phyloP scores from a whole-genome alignment of 2,329 filamentous ascomycete genomes.

The Fusarium papillatum region DNA sequence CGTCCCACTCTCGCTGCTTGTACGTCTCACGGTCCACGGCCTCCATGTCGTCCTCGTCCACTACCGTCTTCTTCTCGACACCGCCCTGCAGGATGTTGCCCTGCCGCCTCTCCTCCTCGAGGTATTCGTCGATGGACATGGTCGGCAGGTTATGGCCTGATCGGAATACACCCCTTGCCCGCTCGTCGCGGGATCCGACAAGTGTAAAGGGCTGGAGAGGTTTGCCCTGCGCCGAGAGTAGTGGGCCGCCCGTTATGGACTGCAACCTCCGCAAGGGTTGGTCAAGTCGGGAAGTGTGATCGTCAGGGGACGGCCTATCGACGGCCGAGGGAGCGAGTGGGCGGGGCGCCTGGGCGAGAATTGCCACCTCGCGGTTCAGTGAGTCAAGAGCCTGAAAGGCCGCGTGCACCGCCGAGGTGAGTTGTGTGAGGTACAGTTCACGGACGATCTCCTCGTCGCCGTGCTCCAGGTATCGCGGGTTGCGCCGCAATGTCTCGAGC shows the following conservation, averaged over 20 bases:
- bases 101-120: constrained; percentile 88
- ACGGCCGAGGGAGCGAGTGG: constrained; percentile 60
- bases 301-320: constrained; percentile 59
- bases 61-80: constrained; percentile 79
- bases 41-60: constrained; percentile 93
- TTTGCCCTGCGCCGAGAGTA: constrained; percentile 84
- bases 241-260: constrained; percentile 72
- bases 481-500: constrained; percentile 70
- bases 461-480: constrained; percentile 67
- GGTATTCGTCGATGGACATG: constrained; percentile 98
- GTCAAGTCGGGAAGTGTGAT: constrained; percentile 81
- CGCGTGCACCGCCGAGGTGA: constrained; percentile 81
- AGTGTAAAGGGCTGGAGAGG: constrained; percentile 94
- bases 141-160: constrained; percentile 94
- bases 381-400: constrained; percentile 91
- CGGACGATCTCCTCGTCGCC: constrained; percentile 90
- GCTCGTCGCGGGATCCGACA: constrained; percentile 79
- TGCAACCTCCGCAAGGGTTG: constrained; percentile 66
- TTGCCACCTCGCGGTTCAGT: constrained; percentile 85
- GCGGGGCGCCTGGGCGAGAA: constrained; percentile 81
- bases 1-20: constrained; percentile 96
- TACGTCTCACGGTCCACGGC: constrained; percentile 90
- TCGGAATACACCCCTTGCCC: constrained; percentile 87
- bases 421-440: constrained; percentile 81
- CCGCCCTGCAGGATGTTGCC: constrained; percentile 95